phyloP scores from a whole-genome alignment of 2,329 filamentous ascomycete genomes.

The Calonectria crousiana region DNA sequence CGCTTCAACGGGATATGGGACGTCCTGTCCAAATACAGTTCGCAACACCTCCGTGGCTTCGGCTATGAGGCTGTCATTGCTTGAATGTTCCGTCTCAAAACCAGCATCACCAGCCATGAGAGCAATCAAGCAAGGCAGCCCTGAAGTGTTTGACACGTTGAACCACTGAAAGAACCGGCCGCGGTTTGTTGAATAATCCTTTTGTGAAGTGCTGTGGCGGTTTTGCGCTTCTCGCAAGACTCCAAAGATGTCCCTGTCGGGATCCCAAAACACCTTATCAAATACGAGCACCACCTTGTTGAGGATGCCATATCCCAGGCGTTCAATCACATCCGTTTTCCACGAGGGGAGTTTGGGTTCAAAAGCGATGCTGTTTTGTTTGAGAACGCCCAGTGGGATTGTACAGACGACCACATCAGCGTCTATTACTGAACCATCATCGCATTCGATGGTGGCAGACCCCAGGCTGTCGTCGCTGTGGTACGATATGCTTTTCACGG shows the following conservation, averaged over 20 bases:
- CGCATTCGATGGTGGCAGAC: conserved; percentile 76
- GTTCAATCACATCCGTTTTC: conserved; percentile 84
- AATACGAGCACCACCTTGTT: conserved; percentile 97
- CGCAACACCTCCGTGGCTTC: conserved; percentile 86
- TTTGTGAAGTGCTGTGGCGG: conserved; percentile 78
- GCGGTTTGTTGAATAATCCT: conserved; percentile 81
- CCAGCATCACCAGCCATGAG: conserved; percentile 97
- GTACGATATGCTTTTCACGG: conserved; percentile 78
- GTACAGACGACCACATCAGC: conserved; percentile 95
- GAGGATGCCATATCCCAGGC: conserved; percentile 91
- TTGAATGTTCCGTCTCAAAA: conserved; percentile 83
- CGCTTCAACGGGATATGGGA: conserved; percentile 85
- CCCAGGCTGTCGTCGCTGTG: conserved; percentile 62
- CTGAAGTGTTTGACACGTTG: conserved; percentile 91
- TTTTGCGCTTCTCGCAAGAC: conserved; percentile 81
- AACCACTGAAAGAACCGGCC: conserved; percentile 99
- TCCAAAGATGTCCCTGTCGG: conserved; percentile 91
- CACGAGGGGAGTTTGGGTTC: conserved; percentile 89
- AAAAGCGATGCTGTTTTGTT: conserved; percentile 85
- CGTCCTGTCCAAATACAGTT: conserved; percentile 77
- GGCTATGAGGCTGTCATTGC: conserved; percentile 79
- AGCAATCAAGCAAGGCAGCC: conserved; percentile 87
- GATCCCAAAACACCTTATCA: conserved; percentile 90
- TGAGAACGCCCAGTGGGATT: conserved; percentile 90
- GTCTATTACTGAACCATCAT: conserved; percentile 80